These are phyloP conservation scores for Podospora comata DNA, from an alignment of 495 filamentous ascomycete species.

Conservation along the genomic window DNA sequence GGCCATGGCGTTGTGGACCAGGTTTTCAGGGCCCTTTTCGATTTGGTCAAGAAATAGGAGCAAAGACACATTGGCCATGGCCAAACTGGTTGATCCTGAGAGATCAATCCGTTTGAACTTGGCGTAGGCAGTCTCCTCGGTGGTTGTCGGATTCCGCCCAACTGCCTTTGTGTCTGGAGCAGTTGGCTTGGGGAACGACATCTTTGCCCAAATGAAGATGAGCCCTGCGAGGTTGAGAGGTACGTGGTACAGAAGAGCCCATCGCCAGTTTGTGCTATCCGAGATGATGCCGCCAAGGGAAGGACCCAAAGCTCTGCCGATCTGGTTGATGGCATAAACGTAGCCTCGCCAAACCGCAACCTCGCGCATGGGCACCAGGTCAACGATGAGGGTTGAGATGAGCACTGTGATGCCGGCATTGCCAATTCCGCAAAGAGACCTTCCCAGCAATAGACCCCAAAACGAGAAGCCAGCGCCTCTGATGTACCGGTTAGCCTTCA, in stretches of 20 bases:
- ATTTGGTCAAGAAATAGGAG: slow-evolving; percentile 19
- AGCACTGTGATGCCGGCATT: slow-evolving; percentile 22
- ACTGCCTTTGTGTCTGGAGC: background rate
- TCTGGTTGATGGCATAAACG: slow-evolving; percentile 21
- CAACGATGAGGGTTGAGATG: slow-evolving; percentile 22
- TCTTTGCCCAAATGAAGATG: slow-evolving; percentile 20
- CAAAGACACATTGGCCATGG: slow-evolving; percentile 15
- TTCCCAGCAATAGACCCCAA: slow-evolving; percentile 15
- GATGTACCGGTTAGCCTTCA: background rate
- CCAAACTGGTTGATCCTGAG: slow-evolving; percentile 16
- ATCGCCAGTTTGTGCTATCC: slow-evolving; percentile 18
- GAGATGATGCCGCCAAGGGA: slow-evolving; percentile 18
- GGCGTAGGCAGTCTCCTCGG: background rate
- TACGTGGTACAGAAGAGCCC: slow-evolving; percentile 19
- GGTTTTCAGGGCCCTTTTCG: background rate
- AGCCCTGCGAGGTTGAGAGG: slow-evolving; percentile 14
- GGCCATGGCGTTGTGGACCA: background rate
- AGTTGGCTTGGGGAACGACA: slow-evolving; percentile 15
- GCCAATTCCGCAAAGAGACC: slow-evolving; percentile 17
- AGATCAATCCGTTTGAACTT: slow-evolving; percentile 22
- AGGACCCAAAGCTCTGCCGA: slow-evolving; percentile 20
- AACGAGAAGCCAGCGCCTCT: slow-evolving; percentile 19
- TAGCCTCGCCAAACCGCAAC: slow-evolving; percentile 25
- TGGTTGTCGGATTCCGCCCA: background rate
- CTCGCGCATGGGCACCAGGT: slow-evolving; percentile 20